A percentile compares a stretch with the other conserved stretches of the same genome.
Conservation (phyloP, 2,329 filamentous ascomycete species). For the Emmonsiellopsis sp. region DNA sequence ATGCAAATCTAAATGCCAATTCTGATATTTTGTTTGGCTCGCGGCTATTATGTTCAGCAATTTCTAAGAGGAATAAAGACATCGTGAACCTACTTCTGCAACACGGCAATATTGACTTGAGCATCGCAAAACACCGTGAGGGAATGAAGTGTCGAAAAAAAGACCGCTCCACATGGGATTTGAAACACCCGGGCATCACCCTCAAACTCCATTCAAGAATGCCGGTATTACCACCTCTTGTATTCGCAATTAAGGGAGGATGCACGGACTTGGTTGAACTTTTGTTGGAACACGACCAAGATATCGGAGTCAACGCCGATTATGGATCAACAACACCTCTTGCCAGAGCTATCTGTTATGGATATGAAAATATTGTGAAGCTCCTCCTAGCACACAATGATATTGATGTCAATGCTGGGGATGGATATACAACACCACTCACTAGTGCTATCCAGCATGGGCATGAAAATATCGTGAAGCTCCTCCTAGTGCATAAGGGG, state of each 20-base stretch:
- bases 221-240: no score
- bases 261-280: no score
- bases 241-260: no score
- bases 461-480: background rate
- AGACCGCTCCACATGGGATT: no score
- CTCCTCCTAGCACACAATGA: background rate
- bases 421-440: background rate
- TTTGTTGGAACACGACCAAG: no score
- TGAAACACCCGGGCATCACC: no score
- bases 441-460: background rate
- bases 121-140: no score
- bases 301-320: background rate
- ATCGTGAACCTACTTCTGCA: background rate
- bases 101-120: background rate
- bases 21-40: no score
- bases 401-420: background rate
- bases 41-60: background rate
- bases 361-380: background rate
- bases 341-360: background rate
- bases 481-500: background rate
- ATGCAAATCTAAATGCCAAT: background rate
- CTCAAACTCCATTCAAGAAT: no score
- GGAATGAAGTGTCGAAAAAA: no score
- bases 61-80: background rate
- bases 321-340: background rate